These are phyloP conservation scores for Miscanthus lutarioriparius DNA, from an alignment of 176 grass and related monocot genomes.

Conservation along the genomic window DNA sequence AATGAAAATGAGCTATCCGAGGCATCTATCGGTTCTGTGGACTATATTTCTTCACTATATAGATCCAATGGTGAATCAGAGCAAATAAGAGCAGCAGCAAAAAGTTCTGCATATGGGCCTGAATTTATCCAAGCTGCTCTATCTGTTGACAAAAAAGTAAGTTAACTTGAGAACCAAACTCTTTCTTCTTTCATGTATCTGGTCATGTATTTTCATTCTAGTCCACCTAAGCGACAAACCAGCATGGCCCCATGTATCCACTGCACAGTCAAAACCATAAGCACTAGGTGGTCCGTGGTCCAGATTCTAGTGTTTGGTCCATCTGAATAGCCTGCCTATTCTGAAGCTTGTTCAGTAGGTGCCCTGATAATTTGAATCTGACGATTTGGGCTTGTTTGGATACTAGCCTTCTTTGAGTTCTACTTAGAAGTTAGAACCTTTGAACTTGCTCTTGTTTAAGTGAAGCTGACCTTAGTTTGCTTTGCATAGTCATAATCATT, in stretches of 20 bases:
- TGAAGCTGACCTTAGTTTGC: background rate
- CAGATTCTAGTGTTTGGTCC: background rate
- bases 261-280: constrained; percentile 13
- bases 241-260: background rate
- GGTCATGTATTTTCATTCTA: background rate
- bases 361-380: background rate
- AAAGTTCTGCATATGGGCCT: constrained; percentile 69
- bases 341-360: constrained; percentile 1
- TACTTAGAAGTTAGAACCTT: constrained; percentile 6
- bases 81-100: constrained; percentile 71
- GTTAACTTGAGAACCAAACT: constrained; percentile 7
- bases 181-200: constrained; percentile 7
- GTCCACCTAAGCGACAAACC: background rate
- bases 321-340: constrained; percentile 1
- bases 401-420: background rate
- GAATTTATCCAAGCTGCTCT: constrained; percentile 97
- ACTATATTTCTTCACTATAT: constrained; percentile 80
- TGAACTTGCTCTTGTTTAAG: background rate
- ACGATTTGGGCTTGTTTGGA: constrained; percentile 15
- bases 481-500: background rate
- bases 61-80: constrained; percentile 81
- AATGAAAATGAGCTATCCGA: constrained; percentile 55
- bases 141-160: constrained; percentile 87
- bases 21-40: constrained; percentile 94
- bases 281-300: background rate